Evolutionary conservation across 164 flowering plant genomes (phyloP).

Genomic region (Buxus sempervirens): DNA sequence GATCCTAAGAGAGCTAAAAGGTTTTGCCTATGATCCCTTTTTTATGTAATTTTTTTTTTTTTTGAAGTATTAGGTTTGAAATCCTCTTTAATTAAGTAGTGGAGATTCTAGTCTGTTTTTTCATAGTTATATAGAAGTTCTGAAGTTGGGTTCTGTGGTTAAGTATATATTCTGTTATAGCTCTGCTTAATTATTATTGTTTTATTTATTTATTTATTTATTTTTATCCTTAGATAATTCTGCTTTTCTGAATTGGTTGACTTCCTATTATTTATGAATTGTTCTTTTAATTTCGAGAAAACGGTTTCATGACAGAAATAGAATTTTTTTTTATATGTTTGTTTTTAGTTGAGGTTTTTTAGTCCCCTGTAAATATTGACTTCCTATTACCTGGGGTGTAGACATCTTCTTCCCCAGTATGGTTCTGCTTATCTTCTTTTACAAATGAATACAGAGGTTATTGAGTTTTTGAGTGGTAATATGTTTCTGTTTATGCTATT

Average conservation of each 20-base stretch:
- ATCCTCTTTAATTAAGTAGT: too few species aligned
- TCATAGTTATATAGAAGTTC: background rate
- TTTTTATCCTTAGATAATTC: background rate
- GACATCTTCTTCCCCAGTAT: too few species aligned
- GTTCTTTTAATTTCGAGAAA: too few species aligned
- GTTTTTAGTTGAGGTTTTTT: background rate
- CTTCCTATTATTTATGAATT: background rate
- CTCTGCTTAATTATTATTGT: background rate
- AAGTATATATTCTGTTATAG: too few species aligned
- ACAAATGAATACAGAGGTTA: background rate
- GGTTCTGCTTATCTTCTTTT: too few species aligned
- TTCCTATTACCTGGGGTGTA: too few species aligned
- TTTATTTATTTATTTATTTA: background rate
- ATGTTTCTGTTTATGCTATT: background rate
- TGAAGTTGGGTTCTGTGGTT: background rate
- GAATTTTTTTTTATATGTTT: too few species aligned
- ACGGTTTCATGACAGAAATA: too few species aligned
- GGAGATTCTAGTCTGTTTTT: too few species aligned
- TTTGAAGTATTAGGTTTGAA: too few species aligned
- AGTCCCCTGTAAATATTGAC: background rate
- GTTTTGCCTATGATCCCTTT: slow-evolving; percentile 21
- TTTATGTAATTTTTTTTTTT: background rate
- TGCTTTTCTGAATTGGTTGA: background rate
- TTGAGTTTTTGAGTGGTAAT: background rate
- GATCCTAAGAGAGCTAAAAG: slow-evolving; percentile 89